Percentiles rank a stretch among this genome's conserved stretches.
Evolutionary conservation across 2,329 filamentous ascomycete genomes (phyloP).

Genomic region (Trichoderma sp.): DNA sequence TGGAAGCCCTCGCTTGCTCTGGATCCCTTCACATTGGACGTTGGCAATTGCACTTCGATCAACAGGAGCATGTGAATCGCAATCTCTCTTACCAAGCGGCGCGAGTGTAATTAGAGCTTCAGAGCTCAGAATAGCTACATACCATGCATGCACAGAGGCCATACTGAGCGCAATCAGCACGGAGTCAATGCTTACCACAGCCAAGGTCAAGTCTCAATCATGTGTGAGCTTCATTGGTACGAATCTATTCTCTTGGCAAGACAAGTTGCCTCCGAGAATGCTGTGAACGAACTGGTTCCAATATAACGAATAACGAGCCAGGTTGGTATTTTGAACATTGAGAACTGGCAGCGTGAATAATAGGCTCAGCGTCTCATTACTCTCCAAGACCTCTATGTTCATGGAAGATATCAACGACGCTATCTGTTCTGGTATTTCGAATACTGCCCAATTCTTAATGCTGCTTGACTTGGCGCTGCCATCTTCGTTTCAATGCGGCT

Average conservation of each 20-base stretch:
- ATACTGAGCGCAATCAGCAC: background rate
- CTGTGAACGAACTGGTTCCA: background rate
- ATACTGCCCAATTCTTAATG: background rate
- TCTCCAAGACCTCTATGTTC: background rate
- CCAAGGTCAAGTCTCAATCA: background rate
- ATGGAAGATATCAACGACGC: background rate
- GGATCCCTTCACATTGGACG: background rate
- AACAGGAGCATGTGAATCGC: background rate
- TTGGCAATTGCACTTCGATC: background rate
- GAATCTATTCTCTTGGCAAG: background rate
- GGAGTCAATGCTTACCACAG: background rate
- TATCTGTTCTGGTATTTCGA: background rate
- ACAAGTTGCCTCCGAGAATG: background rate
- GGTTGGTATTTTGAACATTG: background rate
- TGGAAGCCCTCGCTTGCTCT: background rate
- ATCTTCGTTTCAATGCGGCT: background rate
- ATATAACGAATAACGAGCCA: background rate
- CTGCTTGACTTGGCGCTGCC: background rate
- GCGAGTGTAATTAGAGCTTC: background rate
- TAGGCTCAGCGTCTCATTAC: background rate
- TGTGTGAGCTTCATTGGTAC: background rate
- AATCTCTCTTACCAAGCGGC: background rate
- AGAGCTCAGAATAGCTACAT: background rate
- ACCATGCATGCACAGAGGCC: background rate
- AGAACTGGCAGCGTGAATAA: background rate